Conservation (phyloP, 2,329 filamentous ascomycete species). For the Fusarium nurragi region DNA sequence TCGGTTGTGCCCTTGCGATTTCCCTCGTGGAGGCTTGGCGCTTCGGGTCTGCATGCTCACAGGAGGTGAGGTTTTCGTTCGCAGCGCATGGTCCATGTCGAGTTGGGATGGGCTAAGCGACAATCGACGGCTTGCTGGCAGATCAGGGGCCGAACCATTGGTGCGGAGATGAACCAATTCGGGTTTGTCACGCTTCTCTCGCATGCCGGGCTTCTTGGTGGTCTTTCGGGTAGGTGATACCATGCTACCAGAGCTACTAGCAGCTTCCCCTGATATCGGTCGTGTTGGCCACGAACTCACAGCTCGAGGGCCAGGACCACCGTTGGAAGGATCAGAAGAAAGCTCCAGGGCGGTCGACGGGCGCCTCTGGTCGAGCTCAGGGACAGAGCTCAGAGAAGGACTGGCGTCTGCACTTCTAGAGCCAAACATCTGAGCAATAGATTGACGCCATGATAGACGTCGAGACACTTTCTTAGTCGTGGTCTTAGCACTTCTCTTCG, state of each 20-base stretch:
- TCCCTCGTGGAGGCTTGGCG: constrained; percentile 37
- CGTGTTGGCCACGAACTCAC: constrained; percentile 3
- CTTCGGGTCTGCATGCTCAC: constrained; percentile 57
- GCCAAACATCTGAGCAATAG: constrained; percentile 31
- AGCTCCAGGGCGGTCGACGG: constrained; percentile 22
- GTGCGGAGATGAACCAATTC: constrained; percentile 30
- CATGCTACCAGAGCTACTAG: constrained; percentile 9
- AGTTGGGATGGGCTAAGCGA: constrained; percentile 12
- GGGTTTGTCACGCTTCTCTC: constrained; percentile 19
- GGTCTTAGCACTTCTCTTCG: background rate
- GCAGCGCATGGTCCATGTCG: constrained; percentile 37
- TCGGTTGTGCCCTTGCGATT: constrained; percentile 20
- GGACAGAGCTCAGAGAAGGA: constrained; percentile 5
- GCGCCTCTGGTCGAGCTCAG: constrained; percentile 7
- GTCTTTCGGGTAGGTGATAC: constrained; percentile 8
- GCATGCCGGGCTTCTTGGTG: background rate
- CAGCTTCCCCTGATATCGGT: constrained; percentile 1
- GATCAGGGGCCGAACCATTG: constrained; percentile 42
- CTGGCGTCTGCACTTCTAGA: constrained; percentile 23
- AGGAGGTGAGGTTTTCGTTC: constrained; percentile 51
- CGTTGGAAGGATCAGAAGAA: background rate
- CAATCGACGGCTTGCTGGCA: constrained; percentile 33
- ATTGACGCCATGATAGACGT: constrained; percentile 32
- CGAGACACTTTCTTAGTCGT: constrained; percentile 22
- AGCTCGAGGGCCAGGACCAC: background rate